A percentile compares a stretch with the other conserved stretches of the same genome.
Conservation (phyloP, 371 early-diverging fungal genomes). For the Mortierella sp. region DNA sequence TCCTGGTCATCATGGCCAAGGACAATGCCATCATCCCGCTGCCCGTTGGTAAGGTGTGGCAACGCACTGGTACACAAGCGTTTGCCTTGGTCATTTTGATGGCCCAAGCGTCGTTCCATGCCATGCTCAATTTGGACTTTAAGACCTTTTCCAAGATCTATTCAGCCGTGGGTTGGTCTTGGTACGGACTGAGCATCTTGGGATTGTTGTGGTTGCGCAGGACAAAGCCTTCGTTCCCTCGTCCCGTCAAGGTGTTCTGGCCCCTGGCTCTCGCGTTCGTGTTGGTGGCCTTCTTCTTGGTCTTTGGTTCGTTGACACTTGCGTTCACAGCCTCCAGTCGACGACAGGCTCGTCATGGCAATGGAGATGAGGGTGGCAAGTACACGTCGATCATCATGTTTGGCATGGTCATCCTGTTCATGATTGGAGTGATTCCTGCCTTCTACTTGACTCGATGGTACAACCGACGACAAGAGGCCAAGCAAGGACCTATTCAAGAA, state of each 20-base stretch:
- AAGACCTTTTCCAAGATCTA: constrained; percentile 52
- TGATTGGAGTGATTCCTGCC: constrained; percentile 36
- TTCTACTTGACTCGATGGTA: constrained; percentile 31
- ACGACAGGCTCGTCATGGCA: background rate
- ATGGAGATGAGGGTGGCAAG: background rate
- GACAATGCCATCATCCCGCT: constrained; percentile 43
- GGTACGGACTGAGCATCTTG: constrained; percentile 43
- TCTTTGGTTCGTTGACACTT: constrained; percentile 37
- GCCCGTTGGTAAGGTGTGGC: constrained; percentile 24
- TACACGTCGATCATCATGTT: constrained; percentile 44
- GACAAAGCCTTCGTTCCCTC: constrained; percentile 23
- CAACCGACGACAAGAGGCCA: constrained; percentile 7
- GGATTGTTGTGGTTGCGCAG: constrained; percentile 40
- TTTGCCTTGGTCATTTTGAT: constrained; percentile 30
- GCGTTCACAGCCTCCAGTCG: constrained; percentile 19
- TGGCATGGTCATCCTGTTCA: constrained; percentile 30
- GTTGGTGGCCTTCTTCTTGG: constrained; percentile 45
- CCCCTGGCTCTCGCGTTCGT: constrained; percentile 42
- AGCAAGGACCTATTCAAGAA: background rate
- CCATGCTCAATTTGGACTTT: constrained; percentile 46
- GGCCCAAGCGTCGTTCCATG: constrained; percentile 35
- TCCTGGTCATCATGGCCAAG: constrained; percentile 49
- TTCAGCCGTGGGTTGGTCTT: constrained; percentile 50
- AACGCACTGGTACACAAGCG: constrained; percentile 28
- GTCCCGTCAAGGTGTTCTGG: constrained; percentile 51